Evolutionary conservation across 352 stramenopile species (phyloP).

Genomic region (Phytophthora sp.): DNA sequence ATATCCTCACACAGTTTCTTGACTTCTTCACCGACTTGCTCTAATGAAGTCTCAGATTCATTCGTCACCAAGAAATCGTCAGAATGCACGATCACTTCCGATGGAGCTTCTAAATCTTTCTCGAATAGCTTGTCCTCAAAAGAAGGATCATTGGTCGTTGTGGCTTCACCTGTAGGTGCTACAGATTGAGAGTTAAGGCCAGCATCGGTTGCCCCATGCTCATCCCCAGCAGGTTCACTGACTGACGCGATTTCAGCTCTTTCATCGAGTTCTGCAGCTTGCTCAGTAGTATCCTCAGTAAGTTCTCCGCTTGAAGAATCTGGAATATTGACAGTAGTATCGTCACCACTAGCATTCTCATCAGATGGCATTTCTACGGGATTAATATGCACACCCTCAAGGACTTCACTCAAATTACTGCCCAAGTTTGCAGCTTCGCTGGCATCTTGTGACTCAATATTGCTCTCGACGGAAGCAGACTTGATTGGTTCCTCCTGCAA

Average conservation of each 20-base stretch:
- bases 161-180: neutral
- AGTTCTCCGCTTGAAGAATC: neutral
- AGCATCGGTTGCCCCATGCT: neutral
- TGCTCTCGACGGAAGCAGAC: neutral
- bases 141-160: neutral
- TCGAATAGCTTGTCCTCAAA: neutral
- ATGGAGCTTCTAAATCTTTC: neutral
- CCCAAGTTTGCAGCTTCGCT: neutral
- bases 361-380: neutral
- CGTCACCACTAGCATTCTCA: neutral
- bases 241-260: neutral
- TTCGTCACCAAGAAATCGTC: neutral
- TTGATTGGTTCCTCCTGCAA: neutral
- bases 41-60: neutral
- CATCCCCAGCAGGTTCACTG: neutral
- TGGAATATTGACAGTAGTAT: neutral
- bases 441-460: neutral
- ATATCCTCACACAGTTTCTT: slow-evolving; percentile 11
- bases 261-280: neutral
- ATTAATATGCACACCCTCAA: no score
- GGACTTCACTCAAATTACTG: no score
- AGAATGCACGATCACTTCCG: neutral
- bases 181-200: no score
- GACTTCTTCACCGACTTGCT: slow-evolving; percentile 1
- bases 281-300: neutral